Evolutionary conservation across 805 yeast species (phyloP).

Genomic region (Schwanniomyces sp.): DNA sequence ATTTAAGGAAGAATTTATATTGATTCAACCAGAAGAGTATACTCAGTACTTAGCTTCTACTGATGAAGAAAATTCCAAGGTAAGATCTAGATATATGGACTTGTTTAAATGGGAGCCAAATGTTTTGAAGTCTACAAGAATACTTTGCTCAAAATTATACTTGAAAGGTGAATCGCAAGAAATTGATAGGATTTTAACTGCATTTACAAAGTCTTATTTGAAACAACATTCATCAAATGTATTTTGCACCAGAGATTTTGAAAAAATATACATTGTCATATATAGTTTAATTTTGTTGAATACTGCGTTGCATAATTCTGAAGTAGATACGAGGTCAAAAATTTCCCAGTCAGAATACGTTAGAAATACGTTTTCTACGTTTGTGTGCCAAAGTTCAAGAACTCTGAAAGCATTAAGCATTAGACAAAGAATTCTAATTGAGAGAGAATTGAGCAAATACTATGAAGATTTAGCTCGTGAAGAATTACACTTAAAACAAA

Average conservation of each 20-base stretch:
- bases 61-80: conserved; percentile 37
- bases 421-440: conserved; percentile 43
- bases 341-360: conserved; percentile 43
- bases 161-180: conserved; percentile 82
- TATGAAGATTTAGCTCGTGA: conserved; percentile 42
- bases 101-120: conserved; percentile 48
- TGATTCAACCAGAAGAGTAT: conserved; percentile 44
- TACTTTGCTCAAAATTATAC: conserved; percentile 64
- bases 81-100: conserved; percentile 47
- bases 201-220: conserved; percentile 66
- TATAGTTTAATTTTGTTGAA: conserved; percentile 72
- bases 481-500: conserved; percentile 40
- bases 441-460: conserved; percentile 42
- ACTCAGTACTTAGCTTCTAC: conserved; percentile 40
- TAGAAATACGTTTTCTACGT: conserved; percentile 41
- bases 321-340: conserved; percentile 35
- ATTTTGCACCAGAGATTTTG: conserved; percentile 51
- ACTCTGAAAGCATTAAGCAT: conserved; percentile 26
- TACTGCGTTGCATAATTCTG: conserved; percentile 69
- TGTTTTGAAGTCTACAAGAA: conserved; percentile 56
- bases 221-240: conserved; percentile 47
- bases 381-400: conserved; percentile 35
- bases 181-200: conserved; percentile 69
- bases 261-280: conserved; percentile 63
- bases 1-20: conserved; percentile 40